phyloP scores from a whole-genome alignment of 78 protist genomes.

The Anaeramoeba ignava region DNA sequence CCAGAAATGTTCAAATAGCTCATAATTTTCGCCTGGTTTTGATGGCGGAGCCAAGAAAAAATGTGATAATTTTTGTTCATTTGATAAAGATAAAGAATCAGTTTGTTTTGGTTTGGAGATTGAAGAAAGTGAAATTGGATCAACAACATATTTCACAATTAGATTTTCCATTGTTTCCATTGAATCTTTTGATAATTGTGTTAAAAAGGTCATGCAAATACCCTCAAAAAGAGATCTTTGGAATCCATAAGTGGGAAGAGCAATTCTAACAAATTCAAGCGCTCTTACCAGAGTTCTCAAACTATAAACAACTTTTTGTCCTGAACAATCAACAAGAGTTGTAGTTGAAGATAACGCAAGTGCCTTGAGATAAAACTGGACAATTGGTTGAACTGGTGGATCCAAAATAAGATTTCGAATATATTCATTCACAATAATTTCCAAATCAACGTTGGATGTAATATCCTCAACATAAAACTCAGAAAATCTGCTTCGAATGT shows the following conservation, averaged over 20 bases:
- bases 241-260: slow-evolving; percentile 49
- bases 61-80: not conserved
- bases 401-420: slow-evolving; percentile 11
- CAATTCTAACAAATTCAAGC: slow-evolving; percentile 13
- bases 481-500: slow-evolving; percentile 68
- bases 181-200: not conserved
- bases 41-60: too few relatives aligned
- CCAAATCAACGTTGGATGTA: slow-evolving; percentile 52
- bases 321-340: not conserved
- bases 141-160: not conserved
- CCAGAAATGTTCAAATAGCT: slow-evolving; percentile 67
- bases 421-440: slow-evolving; percentile 33
- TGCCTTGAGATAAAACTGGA: not conserved
- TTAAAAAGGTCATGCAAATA: slow-evolving; percentile 6
- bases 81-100: not conserved
- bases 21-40: not conserved
- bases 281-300: slow-evolving; percentile 3
- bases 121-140: not conserved
- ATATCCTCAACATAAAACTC: slow-evolving; percentile 86
- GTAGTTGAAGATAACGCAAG: not conserved
- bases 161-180: not conserved
- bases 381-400: not conserved
- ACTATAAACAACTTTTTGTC: not conserved
- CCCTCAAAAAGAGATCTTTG: slow-evolving; percentile 72
- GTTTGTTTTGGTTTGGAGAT: slow-evolving; percentile 36